phyloP scores from a whole-genome alignment of 192 early-diverging fungal genomes.

The Coemansia sp. region DNA sequence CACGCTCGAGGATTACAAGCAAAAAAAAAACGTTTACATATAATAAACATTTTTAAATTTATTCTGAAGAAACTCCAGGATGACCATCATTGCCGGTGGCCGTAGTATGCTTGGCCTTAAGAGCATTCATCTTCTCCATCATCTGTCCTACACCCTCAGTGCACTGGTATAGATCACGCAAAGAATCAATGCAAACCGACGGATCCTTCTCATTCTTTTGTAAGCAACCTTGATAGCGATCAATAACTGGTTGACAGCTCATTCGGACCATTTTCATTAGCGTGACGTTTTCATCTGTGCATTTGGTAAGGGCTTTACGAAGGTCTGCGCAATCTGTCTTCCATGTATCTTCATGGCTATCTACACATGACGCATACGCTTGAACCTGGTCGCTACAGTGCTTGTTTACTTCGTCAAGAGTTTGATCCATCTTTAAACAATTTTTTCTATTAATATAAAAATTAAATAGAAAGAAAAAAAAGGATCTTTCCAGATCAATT shows the following conservation, averaged over 20 bases:
- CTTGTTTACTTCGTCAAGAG: conserved; percentile 53
- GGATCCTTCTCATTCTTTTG: conserved; percentile 32
- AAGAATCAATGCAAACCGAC: conserved; percentile 32
- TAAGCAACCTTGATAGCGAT: conserved; percentile 44
- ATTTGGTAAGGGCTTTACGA: conserved; percentile 43
- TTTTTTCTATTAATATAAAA: background rate
- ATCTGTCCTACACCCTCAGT: conserved; percentile 48
- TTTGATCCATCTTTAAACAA: conserved; percentile 53
- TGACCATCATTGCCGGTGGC: no score
- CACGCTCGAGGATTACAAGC: no score
- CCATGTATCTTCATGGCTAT: conserved; percentile 41
- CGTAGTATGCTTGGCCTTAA: conserved; percentile 26
- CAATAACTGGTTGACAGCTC: conserved; percentile 52
- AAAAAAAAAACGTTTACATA: no score
- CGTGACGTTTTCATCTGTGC: conserved; percentile 54
- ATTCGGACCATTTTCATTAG: conserved; percentile 52
- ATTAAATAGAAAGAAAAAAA: background rate
- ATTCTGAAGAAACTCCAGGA: no score
- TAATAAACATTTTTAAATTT: no score
- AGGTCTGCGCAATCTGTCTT: conserved; percentile 36
- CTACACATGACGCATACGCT: conserved; percentile 46
- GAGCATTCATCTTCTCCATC: conserved; percentile 47
- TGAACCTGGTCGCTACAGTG: conserved; percentile 52
- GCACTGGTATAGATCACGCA: conserved; percentile 54
- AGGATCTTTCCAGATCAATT: no score